Base-by-base conservation (phyloP, 306 rosid species). In the Cicer judaicum region DNA sequence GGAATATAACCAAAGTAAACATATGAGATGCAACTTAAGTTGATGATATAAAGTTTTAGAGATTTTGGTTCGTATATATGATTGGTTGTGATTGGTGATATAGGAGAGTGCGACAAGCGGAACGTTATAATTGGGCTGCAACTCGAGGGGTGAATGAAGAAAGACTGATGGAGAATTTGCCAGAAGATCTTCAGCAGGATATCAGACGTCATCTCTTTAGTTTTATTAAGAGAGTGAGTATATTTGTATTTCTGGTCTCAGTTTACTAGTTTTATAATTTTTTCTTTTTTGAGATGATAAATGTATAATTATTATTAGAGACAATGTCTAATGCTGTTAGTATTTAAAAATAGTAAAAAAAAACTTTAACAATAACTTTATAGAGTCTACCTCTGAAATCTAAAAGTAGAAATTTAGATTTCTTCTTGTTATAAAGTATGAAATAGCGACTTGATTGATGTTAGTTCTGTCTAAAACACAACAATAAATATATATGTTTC, bases 61-160 rank as follows among this genome's bases (percentile, higher is more conserved):
- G 15, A 41, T 89, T 70, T 10, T 24, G 10, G n/a, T 29, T 6
- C 13, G 9, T 47, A 49, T 41, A 59, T 62, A 44, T 72, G 54
- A 24, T 77, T 77, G 73, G 73, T n/a, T 40, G 43, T 77, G 73
- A 68, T n/a, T 34, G 44, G 69, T 82, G 68, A 50, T 62, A 70
- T 11, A 92, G 98, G 96, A 85, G 73, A 82, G 96, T 92, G 43
- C 81, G 86, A 54, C 83, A 80, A 59, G 96, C 94, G 6, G 98
- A 92, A 80, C 85, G 94, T 55, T 92, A 83, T 61, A 86, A 65
- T 21, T 92, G 96, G 98, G 96, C 92, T 46, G 96, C 98, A 13
- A 90, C 98, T 52, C 87, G 98, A 75, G 98, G 98, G 3, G 98
- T 90, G 77, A 90, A 92, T 85, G 98, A 92, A 80, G 96, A 90